Evolutionary conservation across 371 early-diverging fungal genomes (phyloP).

Genomic region (Conidiobolus incongruus): DNA sequence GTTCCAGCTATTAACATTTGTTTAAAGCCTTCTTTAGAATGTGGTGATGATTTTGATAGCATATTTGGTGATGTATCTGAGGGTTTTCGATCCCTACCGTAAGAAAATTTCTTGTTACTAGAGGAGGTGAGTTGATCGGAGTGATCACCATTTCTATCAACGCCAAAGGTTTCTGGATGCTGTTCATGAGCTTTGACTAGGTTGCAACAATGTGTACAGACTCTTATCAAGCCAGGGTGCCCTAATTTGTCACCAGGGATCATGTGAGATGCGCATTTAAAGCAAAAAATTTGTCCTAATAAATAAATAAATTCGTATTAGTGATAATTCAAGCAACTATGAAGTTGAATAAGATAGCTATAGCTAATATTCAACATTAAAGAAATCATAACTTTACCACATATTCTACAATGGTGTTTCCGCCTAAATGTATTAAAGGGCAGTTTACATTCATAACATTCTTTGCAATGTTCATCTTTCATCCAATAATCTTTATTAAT

Average conservation of each 20-base stretch:
- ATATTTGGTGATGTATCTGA: too few species aligned
- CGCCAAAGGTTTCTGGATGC: too few species aligned
- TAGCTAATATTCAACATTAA: too few species aligned
- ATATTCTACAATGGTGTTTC: conserved; percentile 66
- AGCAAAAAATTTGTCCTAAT: conserved; percentile 54
- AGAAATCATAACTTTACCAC: conserved; percentile 34
- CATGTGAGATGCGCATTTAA: conserved; percentile 52
- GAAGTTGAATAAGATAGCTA: background rate
- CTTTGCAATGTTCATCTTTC: conserved; percentile 50
- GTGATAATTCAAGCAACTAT: too few species aligned
- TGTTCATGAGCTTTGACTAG: too few species aligned
- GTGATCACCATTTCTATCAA: too few species aligned
- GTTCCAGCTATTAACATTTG: too few species aligned
- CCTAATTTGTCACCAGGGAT: conserved; percentile 45
- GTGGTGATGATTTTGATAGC: too few species aligned
- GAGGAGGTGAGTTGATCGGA: too few species aligned
- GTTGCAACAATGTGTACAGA: conserved; percentile 45
- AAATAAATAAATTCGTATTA: conserved; percentile 1
- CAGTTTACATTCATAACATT: conserved; percentile 49
- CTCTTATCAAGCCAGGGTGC: conserved; percentile 44
- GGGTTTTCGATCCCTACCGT: too few species aligned
- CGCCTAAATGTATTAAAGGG: conserved; percentile 42
- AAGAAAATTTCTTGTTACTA: too few species aligned
- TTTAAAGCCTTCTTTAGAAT: too few species aligned
- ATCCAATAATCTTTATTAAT: conserved; percentile 52